Percentiles rank a stretch among this genome's conserved stretches.
These are phyloP conservation scores for Solanum chmielewskii DNA, from an alignment of 257 asterid genomes.

Conservation along the genomic window DNA sequence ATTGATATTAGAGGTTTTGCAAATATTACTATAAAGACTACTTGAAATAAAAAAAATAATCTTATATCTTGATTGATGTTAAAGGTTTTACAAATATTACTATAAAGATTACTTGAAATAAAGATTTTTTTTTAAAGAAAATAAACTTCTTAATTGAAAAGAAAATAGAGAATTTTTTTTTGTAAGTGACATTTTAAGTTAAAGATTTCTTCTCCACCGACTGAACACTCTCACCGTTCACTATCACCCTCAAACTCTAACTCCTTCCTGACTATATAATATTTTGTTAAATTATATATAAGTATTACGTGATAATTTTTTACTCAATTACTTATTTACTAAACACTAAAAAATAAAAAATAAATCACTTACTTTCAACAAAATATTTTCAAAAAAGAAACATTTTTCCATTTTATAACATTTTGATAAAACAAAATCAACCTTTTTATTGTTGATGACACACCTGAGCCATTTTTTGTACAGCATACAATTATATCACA, in stretches of 20 bases:
- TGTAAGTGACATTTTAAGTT: neutral
- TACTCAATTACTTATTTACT: too few species aligned
- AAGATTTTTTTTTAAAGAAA: too few species aligned
- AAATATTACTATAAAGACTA: too few species aligned
- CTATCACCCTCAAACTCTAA: neutral
- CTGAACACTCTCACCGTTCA: fast-evolving
- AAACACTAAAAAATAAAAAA: neutral
- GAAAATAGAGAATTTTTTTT: fast-evolving
- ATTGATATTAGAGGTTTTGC: neutral
- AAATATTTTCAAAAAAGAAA: too few species aligned
- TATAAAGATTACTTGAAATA: neutral
- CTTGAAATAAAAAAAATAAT: neutral
- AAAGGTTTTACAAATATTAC: too few species aligned
- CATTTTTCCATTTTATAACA: neutral
- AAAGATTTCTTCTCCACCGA: fast-evolving
- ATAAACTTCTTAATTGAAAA: too few species aligned
- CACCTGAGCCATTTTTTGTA: neutral
- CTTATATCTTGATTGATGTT: too few species aligned
- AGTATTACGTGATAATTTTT: too few species aligned
- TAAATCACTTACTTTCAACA: neutral
- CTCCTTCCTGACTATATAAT: neutral
- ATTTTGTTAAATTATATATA: too few species aligned
- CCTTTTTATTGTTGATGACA: neutral
- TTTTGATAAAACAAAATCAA: neutral
- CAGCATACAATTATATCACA: neutral